Percentiles rank a stretch among this genome's conserved stretches.
phyloP scores from a whole-genome alignment of 75 land plant species.

The Chamaecyparis obtusa region DNA sequence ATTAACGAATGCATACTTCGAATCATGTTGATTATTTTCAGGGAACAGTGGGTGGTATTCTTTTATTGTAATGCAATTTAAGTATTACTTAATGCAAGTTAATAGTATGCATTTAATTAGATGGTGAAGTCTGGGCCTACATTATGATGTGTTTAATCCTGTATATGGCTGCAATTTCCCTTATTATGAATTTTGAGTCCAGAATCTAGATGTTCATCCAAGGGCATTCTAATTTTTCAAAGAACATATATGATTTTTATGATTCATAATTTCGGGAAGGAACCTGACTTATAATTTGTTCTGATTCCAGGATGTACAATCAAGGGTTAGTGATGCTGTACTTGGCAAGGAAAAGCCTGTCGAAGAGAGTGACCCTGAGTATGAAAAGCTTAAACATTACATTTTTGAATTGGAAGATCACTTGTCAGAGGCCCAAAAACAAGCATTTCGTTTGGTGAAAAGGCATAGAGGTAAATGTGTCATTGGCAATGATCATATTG shows the following conservation, averaged over 20 bases:
- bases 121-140: not conserved
- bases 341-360: conserved; percentile 91
- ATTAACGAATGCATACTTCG: not conserved
- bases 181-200: not conserved
- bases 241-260: not conserved
- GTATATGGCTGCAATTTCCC: not conserved
- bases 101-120: not conserved
- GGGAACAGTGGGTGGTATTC: not conserved
- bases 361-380: conserved; percentile 90
- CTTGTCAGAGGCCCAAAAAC: conserved; percentile 90
- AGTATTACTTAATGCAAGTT: too few relatives aligned
- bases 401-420: conserved; percentile 88
- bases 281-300: not conserved
- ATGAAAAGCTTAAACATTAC: conserved; percentile 90
- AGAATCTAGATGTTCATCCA: not conserved
- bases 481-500: not conserved
- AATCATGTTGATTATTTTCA: not conserved
- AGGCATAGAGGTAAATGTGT: conserved; percentile 70
- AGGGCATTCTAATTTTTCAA: not conserved
- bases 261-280: not conserved
- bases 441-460: conserved; percentile 87
- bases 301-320: conserved; percentile 79
- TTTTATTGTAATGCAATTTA: too few relatives aligned
- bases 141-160: not conserved
- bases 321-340: conserved; percentile 92